phyloP scores from a whole-genome alignment of 306 rosid species.

The Cicer arietinum region DNA sequence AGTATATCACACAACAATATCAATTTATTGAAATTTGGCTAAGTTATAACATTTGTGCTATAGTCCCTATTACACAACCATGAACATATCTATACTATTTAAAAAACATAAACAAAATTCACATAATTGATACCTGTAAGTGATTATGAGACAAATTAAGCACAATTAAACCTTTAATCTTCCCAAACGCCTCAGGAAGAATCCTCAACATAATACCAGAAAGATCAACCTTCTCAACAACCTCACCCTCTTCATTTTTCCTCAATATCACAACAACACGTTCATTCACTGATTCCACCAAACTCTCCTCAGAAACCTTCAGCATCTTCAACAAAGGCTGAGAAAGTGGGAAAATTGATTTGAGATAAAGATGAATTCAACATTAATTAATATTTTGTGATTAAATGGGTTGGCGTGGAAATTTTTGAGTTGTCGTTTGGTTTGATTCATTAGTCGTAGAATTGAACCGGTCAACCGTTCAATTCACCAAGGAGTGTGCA shows the following conservation, averaged over 20 bases:
- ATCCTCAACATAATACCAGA: constrained; percentile 49
- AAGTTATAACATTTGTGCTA: background rate
- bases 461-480: no score
- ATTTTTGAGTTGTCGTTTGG: no score
- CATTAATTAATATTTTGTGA: no score
- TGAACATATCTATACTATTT: background rate
- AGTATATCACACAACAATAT: background rate
- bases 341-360: no score
- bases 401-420: no score
- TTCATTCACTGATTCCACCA: constrained; percentile 31
- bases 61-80: background rate
- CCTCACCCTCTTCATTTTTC: constrained; percentile 44
- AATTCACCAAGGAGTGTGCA: no score
- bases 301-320: constrained; percentile 2
- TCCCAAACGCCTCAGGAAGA: constrained; percentile 58
- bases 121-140: constrained; percentile 41
- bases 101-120: background rate
- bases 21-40: background rate
- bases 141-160: constrained; percentile 58
- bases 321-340: no score
- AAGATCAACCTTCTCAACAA: constrained; percentile 49
- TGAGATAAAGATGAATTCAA: no score
- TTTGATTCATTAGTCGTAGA: no score
- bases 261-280: constrained; percentile 46
- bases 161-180: constrained; percentile 40